Evolutionary conservation across 2,329 filamentous ascomycete genomes (phyloP), one percentile per base, ranked within the genome.

Genomic region (Ciborinia camelliae): DNA sequence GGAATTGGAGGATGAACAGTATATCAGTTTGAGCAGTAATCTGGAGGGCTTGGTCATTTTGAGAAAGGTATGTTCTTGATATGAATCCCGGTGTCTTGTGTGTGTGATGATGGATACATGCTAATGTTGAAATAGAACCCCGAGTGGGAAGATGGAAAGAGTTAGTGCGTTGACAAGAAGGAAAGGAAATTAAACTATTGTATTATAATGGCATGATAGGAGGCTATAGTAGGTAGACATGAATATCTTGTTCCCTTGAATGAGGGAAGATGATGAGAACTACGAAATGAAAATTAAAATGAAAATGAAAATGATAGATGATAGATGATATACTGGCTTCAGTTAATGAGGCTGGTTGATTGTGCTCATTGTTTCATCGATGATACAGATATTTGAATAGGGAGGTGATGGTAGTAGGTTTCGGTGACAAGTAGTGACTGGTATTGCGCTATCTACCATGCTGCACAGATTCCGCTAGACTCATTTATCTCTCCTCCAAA

Each of bases 1-100:
- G 12, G 95, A 99, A 81, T 81, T 99, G 59, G 95, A 99, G 78
- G 95, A 99, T 74, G 95, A 99, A 80, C 89, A 99, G 80, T 99
- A 98, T 77, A 89, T 98, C 69, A 91, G 90, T 78, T 80, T 99
- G 75, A 96, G 89, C 76, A 95, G 87, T 80, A 96, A 89, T 62
- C 83, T 99, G 68, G 95, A 99, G 80, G 95, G 95, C 39, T 82
- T 99, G 73, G 94, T 97, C 64, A 98, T 99, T 77, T 81, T 99
- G 78, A 90, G 90, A 83, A 98, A 98, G 92, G 94, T 96, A 84
- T 79, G 85, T 64, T 64, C 15, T n/a, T n/a, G n/a, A 28, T 26
- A 26, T 14, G 20, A 20, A 18, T 30, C 18, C 7, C n/a, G 15
- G 10, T 9, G 28, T 54, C 12, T 37, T 4, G 48, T n/a, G 28